These are phyloP conservation scores for Prunus campanulata DNA, from an alignment of 306 rosid genomes.

Conservation along the genomic window DNA sequence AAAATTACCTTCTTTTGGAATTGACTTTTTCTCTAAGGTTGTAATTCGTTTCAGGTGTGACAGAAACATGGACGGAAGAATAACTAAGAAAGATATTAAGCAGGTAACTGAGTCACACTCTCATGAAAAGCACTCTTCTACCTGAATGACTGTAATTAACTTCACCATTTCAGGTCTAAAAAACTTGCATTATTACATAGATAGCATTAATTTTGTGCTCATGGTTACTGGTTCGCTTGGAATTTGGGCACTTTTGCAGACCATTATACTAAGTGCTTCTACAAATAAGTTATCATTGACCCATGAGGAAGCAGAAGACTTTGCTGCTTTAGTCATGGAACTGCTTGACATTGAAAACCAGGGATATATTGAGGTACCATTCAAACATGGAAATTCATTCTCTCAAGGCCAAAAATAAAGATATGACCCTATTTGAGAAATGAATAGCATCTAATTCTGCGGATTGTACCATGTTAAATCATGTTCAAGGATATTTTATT, in stretches of 20 bases:
- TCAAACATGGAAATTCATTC: not conserved
- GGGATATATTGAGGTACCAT: conserved; percentile 70
- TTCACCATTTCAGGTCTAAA: too few relatives aligned
- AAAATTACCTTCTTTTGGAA: not conserved
- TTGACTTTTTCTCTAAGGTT: not conserved
- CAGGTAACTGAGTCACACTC: conserved; percentile 41
- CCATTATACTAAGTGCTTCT: conserved; percentile 52
- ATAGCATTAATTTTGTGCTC: not conserved
- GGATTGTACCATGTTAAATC: not conserved
- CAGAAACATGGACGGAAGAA: conserved; percentile 71
- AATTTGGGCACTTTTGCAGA: conserved; percentile 38
- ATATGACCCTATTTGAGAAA: not conserved
- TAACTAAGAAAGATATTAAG: conserved; percentile 55
- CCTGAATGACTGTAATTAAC: not conserved
- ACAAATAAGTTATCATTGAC: conserved; percentile 67
- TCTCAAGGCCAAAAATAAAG: not conserved
- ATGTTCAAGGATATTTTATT: not conserved
- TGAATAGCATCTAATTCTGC: not conserved
- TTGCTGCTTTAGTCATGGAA: conserved; percentile 69
- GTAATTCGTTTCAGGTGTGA: conserved; percentile 55
- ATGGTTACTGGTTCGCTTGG: not conserved
- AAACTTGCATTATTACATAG: not conserved
- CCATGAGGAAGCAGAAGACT: conserved; percentile 74
- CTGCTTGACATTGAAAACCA: conserved; percentile 55
- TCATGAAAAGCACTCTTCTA: not conserved